Evolutionary conservation across 2,329 filamentous ascomycete species (phyloP), one percentile per base, ranked within the genome.

Genomic region (Incumbomyces lentus): DNA sequence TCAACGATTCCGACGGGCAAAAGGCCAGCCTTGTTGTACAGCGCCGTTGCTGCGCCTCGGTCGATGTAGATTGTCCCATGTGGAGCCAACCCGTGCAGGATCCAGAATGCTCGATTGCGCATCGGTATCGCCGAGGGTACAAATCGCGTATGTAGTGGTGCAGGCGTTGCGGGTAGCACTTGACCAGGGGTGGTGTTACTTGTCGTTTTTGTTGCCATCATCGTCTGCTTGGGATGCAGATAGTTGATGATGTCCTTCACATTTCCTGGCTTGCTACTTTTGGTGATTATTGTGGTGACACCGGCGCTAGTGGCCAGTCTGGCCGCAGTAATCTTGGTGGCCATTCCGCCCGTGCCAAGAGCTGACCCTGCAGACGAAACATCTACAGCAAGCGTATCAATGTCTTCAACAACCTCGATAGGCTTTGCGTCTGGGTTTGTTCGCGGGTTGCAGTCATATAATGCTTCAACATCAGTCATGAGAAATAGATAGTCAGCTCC

Each of bases 401-500:
- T 94, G 60, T 98, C 88, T 45, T 92, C 82, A 1, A 98, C 88
- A 1, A 95, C 84, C 60, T 93, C 84, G 49, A 98, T 96, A 0
- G 92, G 80, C 59, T 83, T 78, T 7, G 92, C 92, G 59, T 95
- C 84, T 0, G 87, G 81, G 58, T 94, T 74, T 1, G 79, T 82
- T 26, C 92, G 78, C 1, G 92, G 92, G 58, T 98, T 98, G 66
- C 90, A 92, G 65, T 94, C 88, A 65, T 98, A 98, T 11, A 98
- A 73, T 62, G 90, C 95, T 63, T 98, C 92, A 40, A 98, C 92
- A 61, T 98, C 92, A 1, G 92, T 98, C 92, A 98, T 96, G 53
- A 98, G 75, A 67, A 98, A 98, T 8, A 98, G 75, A 59, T 95
- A 86, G 60, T 98, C 89, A 42, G 92, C 92, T 59, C 95, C 87